Base-by-base conservation (phyloP, 225 moss, liverwort and hornwort genomes). In the Physcomitrellopsis africana region DNA sequence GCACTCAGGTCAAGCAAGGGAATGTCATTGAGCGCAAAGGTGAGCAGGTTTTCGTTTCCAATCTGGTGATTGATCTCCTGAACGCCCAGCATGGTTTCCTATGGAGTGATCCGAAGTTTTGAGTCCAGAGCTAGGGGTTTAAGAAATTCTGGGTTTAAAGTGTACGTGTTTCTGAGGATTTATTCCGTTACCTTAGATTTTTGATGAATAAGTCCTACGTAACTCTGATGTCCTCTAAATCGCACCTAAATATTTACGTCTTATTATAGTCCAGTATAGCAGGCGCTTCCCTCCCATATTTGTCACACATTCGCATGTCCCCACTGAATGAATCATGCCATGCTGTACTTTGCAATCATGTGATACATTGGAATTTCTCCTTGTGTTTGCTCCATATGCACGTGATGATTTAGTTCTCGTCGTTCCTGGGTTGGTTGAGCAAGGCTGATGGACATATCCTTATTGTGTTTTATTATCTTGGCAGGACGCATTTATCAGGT, bases 1-100 rank as follows among this genome's bases (percentile, higher is more conserved):
- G 60, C 29, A 11, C 80, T 55, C 87, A 97, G 94, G 94, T 99
- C 77, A 99, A 95, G 87, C 74, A 84, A 79, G 97, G 97, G 56
- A 93, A 93, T 65, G 87, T 99, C 41, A 84, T 99, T 56, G 94
- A 95, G 80, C 93, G 92, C 72, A 99, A 95, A 88, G 97, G 97
- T 97, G 81, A 85, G 86, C 32, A 13, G 47, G 63, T 61, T 52
- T 69, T 63, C 27, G 46, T 62, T 18, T 13, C 7, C 13, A 13
- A 44, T 46, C 23, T 9, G 56, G 37, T 60, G 59, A 56, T 66
- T 41, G 48, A 48, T 58, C 10, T 49, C 1, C 19, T 63, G 7
- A 46, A 8, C 24, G 24, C 49, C 46, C 12, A 18, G 59, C 41
- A 32, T 41, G 10, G 19, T 63, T 68, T 27, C 12, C 20, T 47